Evolutionary conservation across 2,329 filamentous ascomycete genomes (phyloP), one percentile per base, ranked within the genome.

Genomic region (Ceratocystis papillata): DNA sequence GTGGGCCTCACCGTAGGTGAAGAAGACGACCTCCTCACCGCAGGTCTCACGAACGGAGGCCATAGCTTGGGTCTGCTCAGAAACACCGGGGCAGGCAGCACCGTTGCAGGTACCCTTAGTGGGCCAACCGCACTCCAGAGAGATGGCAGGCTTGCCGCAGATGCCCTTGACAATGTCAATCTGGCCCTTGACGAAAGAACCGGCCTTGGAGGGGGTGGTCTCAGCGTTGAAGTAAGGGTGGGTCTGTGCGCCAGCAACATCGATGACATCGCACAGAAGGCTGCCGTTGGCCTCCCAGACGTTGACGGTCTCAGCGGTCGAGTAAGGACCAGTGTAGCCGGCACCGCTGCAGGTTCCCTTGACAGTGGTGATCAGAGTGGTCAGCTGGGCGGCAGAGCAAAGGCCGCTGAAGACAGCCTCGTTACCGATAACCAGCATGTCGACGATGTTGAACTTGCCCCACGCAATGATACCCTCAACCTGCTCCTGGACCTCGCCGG

Each of bases 61-160:
- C 74, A 97, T 85, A 71, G 93, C 93, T 55, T 73, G 76, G 63
- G 77, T 77, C 82, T 97, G 93, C 78, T 93, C 79, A 1, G 73
- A 53, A 4, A 71, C 62, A 71, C 88, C 85, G 66, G 92, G 85
- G 71, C 89, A 79, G 67, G 91, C 91, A 22, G 73, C 73, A 68
- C 89, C 90, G 77, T 94, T 93, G 78, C 83, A 76, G 37, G 75
- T 72, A 74, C 92, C 92, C 6, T 74, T 70, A 65, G 79, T 85
- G 70, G 93, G 93, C 91, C 92, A 97, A 72, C 93, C 93, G 67
- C 88, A 89, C 85, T 97, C 93, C 71, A 95, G 81, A 78, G 93
- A 90, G 80, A 90, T 85, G 70, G 86, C 87, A 46, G 83, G 78
- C 80, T 88, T 88, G 74, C 82, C 82, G 83, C 93, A 97, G 71